Base-by-base conservation (phyloP, 148 eudicot species). In the Silene conica region DNA sequence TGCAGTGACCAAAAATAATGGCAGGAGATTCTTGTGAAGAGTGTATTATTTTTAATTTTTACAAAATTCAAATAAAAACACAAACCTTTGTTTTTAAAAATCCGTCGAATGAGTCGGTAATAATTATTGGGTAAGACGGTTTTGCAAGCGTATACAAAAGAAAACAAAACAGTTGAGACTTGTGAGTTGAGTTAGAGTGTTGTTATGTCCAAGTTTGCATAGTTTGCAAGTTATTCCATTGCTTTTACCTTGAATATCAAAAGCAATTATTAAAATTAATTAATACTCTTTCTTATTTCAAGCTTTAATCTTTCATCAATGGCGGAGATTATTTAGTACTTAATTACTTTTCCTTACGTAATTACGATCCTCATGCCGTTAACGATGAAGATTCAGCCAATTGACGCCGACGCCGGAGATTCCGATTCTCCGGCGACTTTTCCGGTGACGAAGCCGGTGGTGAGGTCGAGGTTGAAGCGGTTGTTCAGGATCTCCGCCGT, bases 351-450 rank as follows among this genome's bases (percentile, higher is more conserved):
- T 38, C 8, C 7, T 5, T 6, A 6, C 43, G 6, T 38, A 9
- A 14, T 12, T 38, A 56, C 56, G 57, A 74, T 69, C 43, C 8
- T 38, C 73, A 89, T 91, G 96, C 96, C 91, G 72, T 79, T 82
- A 46, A 77, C 89, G 14, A 83, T 84, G 82, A 92, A 87, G 80
- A 83, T 92, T 73, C 93, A 87, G 69, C 98, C 98, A 21, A 81
- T 92, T 69, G 90, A 90, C 38, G 79, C 76, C 78, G 80, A 81
- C 11, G 72, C 22, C 43, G 63, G 70, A 48, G 65, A 59, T 21
- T 59, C 26, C 11, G 63, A 59, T 11, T 8, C 63, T 57, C 66
- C 84, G 64, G 81, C 67, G 72, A 76, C 86, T 19, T 78, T 43
- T 31, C 50, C 50, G 43, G n/a, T 19, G 18, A 12, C 60, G 6